These are phyloP conservation scores for Neonothopanus nambi DNA, from an alignment of 1,284 basidiomycete genomes.

Conservation along the genomic window DNA sequence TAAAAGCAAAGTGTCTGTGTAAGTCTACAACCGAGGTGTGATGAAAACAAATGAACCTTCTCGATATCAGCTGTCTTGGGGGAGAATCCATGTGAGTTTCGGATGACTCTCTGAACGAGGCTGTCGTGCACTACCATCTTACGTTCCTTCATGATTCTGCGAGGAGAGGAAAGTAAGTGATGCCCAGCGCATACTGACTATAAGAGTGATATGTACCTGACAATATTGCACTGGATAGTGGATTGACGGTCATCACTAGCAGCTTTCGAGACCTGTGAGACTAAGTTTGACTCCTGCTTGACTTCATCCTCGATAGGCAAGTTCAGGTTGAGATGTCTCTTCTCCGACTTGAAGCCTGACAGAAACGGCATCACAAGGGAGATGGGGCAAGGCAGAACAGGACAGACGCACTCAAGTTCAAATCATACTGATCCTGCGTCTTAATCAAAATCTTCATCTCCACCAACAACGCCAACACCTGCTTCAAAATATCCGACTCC, in stretches of 20 bases:
- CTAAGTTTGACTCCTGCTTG: slow-evolving; percentile 87
- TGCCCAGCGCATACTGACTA: too few relatives aligned
- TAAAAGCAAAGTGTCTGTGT: too few relatives aligned
- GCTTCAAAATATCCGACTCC: slow-evolving; percentile 79
- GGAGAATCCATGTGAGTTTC: too few relatives aligned
- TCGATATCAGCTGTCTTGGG: too few relatives aligned
- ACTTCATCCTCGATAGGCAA: slow-evolving; percentile 93
- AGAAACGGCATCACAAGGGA: not conserved
- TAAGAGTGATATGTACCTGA: slow-evolving; percentile 67
- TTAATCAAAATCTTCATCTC: slow-evolving; percentile 90
- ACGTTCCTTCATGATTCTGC: too few relatives aligned
- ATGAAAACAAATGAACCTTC: too few relatives aligned
- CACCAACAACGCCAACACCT: slow-evolving; percentile 80
- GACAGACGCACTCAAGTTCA: slow-evolving; percentile 85
- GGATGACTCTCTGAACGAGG: too few relatives aligned
- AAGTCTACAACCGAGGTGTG: too few relatives aligned
- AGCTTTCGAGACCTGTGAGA: slow-evolving; percentile 92
- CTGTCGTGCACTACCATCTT: too few relatives aligned
- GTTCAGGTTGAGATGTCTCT: slow-evolving; percentile 93
- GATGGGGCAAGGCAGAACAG: too few relatives aligned
- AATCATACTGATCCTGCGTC: slow-evolving; percentile 85
- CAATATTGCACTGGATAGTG: slow-evolving; percentile 96
- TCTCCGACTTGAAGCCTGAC: slow-evolving; percentile 95
- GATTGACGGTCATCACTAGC: slow-evolving; percentile 98
- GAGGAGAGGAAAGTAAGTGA: too few relatives aligned